Base-by-base conservation (phyloP, 768 basidiomycete species). In the Hemileccinum impolitum region DNA sequence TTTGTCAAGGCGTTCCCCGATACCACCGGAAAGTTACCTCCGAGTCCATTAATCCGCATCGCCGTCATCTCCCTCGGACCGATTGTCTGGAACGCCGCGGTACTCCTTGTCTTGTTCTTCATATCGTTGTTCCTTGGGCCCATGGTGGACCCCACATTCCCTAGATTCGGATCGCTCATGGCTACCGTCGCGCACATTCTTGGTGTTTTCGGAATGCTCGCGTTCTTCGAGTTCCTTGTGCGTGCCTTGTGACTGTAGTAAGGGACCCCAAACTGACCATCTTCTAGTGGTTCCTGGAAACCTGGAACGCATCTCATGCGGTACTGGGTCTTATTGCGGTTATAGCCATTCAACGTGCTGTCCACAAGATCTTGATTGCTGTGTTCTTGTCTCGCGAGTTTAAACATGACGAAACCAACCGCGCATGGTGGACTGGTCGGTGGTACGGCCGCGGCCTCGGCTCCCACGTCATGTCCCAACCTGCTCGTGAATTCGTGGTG, bases 371-470 rank as follows among this genome's bases (percentile, higher is more conserved):
- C 51, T 74, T 96, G 48, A 98, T 99, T 62, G 77, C 94, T 0
- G 87, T 95, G 52, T 93, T 94, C 81, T 74, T 98, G 32, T 88
- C 94, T 35, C 87, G 96, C 54, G 96, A 99, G 70, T 96, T 96
- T 80, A 99, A 99, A 74, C 94, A 98, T 66, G 96, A 99, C 66
- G 94, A 98, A 71, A 94, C 92, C 31, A 98, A 98, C 72, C 79
- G 92, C 23, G 94, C 94, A 7, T 99, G 95, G 95, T 99, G 96
- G 96, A 95, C 94, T 28, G 94, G 94, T 40, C 77, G 85, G 64
- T 97, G 96, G 96, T 95, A 94, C 67, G 94, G 94, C 37, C 85
- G 94, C 43, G 93, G 93, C 4, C 79, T 99, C 21, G 94, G 95
- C 37, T 62, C 81, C 5, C 86, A 92, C 65, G 93, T 87, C 37